Evolutionary conservation across 2,329 filamentous ascomycete genomes (phyloP), one percentile per base, ranked within the genome.

Genomic region (Monosporascus sp.): DNA sequence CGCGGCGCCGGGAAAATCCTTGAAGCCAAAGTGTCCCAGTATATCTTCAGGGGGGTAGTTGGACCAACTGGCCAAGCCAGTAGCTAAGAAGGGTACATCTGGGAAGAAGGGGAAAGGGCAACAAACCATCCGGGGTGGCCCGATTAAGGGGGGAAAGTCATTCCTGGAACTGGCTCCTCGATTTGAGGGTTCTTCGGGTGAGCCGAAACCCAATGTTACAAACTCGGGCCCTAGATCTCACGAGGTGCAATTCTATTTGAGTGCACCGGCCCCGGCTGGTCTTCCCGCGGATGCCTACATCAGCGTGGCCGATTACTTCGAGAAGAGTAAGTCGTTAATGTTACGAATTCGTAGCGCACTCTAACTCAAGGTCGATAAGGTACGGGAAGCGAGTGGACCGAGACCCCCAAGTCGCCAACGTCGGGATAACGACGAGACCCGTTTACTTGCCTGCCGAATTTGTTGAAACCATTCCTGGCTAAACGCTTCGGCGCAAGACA

Each of bases 251-350:
- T 74, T 75, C 56, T 64, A 61, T n/a, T 45, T 71, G 44, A 50
- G 52, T 52, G 59, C 50, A 52, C 56, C 60, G 52, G 61, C 56
- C 16, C 59, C 65, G n/a, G 14, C 56, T 53, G 66, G 65, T 3
- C 58, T 73, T 19, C 49, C 61, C 14, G 61, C 54, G 8, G 59
- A 64, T 43, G 46, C 56, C 0, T 62, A 59, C 48, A 63, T 65
- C 52, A 66, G 70, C 0, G 76, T 82, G 2, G 62, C 63, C 1
- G 67, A 80, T 0, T 79, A 79, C 51, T 80, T 73, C 60, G 58
- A 64, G 19, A 61, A 68, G 49, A 78, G 76, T 76, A 69, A 64
- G 74, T 61, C 40, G 49, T 17, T 49, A n/a, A 48, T 49, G 19
- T 49, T 3, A 22, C 3, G 11, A 40, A 1, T 16, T 45, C 9